A percentile compares a stretch with the other conserved stretches of the same genome.
Evolutionary conservation across 208 protist genomes (phyloP).

Genomic region (Leishmania major): DNA sequence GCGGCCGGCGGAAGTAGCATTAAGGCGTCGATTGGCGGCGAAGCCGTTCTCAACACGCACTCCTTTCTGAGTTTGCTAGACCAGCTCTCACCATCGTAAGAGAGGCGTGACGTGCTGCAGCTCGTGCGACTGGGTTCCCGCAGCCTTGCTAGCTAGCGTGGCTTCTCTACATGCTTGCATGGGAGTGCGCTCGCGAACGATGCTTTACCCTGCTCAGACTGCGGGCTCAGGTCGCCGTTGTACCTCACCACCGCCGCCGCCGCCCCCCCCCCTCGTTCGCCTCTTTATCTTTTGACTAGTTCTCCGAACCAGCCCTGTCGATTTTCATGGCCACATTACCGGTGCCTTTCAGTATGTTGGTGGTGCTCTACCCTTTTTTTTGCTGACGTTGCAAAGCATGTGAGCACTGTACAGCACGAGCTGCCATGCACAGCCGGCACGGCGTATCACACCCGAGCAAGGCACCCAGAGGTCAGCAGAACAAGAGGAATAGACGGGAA

Average conservation of each 20-base stretch:
- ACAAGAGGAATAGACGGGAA: not conserved
- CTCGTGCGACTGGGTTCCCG: not conserved
- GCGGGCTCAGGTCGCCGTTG: not conserved
- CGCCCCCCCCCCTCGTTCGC: not conserved
- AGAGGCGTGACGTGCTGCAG: not conserved
- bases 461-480: not conserved
- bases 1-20: conserved; percentile 36
- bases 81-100: conserved; percentile 24
- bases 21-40: conserved; percentile 55
- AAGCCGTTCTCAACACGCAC: conserved; percentile 59
- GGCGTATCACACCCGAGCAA: not conserved
- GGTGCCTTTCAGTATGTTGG: not conserved
- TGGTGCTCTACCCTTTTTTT: not conserved
- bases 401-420: not conserved
- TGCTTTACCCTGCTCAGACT: no score
- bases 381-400: not conserved
- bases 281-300: not conserved
- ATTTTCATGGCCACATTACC: not conserved
- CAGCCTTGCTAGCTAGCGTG: not conserved
- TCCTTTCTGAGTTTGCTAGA: conserved; percentile 55
- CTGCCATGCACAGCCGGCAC: not conserved
- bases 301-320: not conserved
- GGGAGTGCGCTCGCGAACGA: not conserved
- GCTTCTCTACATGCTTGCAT: not conserved
- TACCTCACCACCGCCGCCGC: not conserved